These are phyloP conservation scores for Leishmania braziliensis DNA, from an alignment of 208 protist genomes.

Conservation along the genomic window DNA sequence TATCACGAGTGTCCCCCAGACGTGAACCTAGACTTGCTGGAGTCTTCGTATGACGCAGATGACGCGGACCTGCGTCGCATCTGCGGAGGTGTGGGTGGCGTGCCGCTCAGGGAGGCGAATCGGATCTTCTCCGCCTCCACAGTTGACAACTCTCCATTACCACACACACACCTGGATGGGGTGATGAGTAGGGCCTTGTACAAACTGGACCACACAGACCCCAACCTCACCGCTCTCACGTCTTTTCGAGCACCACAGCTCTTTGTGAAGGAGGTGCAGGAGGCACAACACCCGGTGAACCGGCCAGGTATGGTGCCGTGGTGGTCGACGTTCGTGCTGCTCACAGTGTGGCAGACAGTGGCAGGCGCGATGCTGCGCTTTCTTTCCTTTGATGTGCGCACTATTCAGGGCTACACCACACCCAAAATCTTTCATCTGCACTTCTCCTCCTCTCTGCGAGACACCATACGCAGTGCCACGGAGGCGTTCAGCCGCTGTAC, in stretches of 20 bases:
- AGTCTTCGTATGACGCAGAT: slow-evolving; percentile 24
- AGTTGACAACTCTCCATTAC: not conserved
- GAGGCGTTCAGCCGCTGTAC: not conserved
- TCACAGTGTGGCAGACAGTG: slow-evolving; percentile 62
- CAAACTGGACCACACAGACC: not conserved
- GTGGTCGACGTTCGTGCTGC: slow-evolving; percentile 79
- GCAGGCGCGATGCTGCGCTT: slow-evolving; percentile 59
- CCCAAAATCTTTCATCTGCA: slow-evolving; percentile 70
- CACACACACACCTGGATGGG: not conserved
- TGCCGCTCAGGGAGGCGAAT: not conserved
- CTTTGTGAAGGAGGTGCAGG: slow-evolving; percentile 31
- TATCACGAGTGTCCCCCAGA: slow-evolving; percentile 28
- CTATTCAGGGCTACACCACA: slow-evolving; percentile 38
- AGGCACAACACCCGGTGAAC: slow-evolving; percentile 55
- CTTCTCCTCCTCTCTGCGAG: slow-evolving; percentile 33
- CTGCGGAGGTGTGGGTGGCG: not conserved
- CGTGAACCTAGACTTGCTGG: slow-evolving; percentile 11
- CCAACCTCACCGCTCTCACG: not conserved
- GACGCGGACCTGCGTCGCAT: slow-evolving; percentile 17
- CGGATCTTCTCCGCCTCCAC: not conserved
- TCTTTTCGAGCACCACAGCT: slow-evolving; percentile 28
- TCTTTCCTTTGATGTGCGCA: slow-evolving; percentile 76
- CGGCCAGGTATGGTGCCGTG: slow-evolving; percentile 81
- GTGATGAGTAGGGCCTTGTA: not conserved
- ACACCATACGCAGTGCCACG: slow-evolving; percentile 5